Conservation (phyloP, 306 rosid species). For the Cicer arietinum region DNA sequence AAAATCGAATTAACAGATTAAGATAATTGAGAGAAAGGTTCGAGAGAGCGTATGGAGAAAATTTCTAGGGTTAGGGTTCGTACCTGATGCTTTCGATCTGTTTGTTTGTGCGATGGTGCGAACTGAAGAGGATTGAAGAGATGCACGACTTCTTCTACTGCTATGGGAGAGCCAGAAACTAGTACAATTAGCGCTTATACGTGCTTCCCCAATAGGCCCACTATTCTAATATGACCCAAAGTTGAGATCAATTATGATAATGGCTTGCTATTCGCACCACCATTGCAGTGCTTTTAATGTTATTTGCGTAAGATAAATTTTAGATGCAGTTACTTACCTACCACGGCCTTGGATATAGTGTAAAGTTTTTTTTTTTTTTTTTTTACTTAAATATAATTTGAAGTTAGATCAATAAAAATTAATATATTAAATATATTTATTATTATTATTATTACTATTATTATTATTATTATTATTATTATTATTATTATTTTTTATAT, state of each 20-base stretch:
- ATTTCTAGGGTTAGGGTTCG: constrained; percentile 40
- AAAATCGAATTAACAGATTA: background rate
- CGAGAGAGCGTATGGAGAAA: background rate
- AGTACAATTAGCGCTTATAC: background rate
- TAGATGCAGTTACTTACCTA: no score
- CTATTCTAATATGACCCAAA: background rate
- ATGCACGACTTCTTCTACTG: background rate
- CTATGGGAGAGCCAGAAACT: background rate
- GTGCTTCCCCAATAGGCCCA: constrained; percentile 26
- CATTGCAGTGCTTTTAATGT: no score
- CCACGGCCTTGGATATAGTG: no score
- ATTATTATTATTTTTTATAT: no score
- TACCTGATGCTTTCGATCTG: constrained; percentile 51
- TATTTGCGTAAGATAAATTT: no score
- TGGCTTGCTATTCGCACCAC: background rate
- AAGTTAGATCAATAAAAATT: no score
- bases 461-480: no score
- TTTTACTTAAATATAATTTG: no score
- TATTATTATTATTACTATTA: no score
- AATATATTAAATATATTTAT: no score
- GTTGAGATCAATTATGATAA: background rate
- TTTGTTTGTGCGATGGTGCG: background rate
- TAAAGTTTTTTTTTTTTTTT: no score
- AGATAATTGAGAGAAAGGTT: background rate
- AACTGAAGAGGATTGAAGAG: constrained; percentile 5